Evolutionary conservation across 2,329 filamentous ascomycete species (phyloP).

Genomic region (Alternaria metachromatica): DNA sequence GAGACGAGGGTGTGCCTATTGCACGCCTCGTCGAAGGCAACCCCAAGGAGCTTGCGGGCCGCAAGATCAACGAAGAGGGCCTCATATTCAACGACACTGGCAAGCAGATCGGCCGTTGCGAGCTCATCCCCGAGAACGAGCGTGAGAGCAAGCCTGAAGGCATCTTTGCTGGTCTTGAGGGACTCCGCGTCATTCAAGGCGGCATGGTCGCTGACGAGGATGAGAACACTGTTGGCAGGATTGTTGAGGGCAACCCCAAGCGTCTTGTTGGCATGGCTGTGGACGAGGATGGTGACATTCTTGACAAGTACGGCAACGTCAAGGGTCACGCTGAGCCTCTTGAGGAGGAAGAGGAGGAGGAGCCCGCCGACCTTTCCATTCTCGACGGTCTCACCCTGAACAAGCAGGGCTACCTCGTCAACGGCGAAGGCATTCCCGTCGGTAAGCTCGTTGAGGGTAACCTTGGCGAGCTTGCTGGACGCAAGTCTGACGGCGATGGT

Average conservation of each 20-base stretch:
- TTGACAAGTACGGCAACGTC: constrained; percentile 67
- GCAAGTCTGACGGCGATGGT: constrained; percentile 62
- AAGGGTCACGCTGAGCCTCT: constrained; percentile 66
- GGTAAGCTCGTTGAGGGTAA: constrained; percentile 64
- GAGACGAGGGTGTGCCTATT: constrained; percentile 58
- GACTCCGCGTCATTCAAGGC: constrained; percentile 56
- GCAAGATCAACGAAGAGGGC: constrained; percentile 74
- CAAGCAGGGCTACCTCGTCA: constrained; percentile 65
- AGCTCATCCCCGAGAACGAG: constrained; percentile 72
- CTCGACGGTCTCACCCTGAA: constrained; percentile 63
- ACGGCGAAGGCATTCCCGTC: constrained; percentile 60
- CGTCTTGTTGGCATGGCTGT: constrained; percentile 65
- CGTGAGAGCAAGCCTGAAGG: constrained; percentile 59
- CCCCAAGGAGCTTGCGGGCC: constrained; percentile 67
- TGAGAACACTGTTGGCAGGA: constrained; percentile 59
- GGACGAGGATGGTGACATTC: constrained; percentile 68
- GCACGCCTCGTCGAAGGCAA: constrained; percentile 73
- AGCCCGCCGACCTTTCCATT: constrained; percentile 57
- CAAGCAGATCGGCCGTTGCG: constrained; percentile 70
- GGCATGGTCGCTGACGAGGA: constrained; percentile 59
- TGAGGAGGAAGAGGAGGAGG: constrained; percentile 51
- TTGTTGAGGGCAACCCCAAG: constrained; percentile 66
- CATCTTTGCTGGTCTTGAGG: constrained; percentile 58
- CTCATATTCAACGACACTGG: constrained; percentile 77
- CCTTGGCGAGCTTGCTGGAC: constrained; percentile 62